Evolutionary conservation across 495 filamentous ascomycete species (phyloP), one percentile per base, ranked within the genome.

Genomic region (Aspergillus baeticus): DNA sequence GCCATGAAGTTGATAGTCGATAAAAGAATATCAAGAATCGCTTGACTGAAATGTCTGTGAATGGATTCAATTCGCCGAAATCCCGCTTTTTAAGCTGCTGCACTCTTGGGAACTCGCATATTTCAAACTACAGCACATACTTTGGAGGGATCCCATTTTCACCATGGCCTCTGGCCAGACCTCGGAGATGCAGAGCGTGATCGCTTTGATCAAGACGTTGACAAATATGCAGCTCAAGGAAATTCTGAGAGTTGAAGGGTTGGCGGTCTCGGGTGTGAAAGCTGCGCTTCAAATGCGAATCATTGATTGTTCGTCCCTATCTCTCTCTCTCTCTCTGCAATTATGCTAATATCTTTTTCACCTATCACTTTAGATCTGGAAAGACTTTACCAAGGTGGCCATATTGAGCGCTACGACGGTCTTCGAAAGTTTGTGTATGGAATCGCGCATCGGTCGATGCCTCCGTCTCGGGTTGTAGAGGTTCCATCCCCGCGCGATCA

Each of bases 241-340:
- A 14, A 87, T 97, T 60, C 83, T 92, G 61, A 82, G 80, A 37
- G 72, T 74, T 52, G 87, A 93, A 67, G 80, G 83, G 23, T 77
- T 93, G 15, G 75, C 79, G 33, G 85, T 89, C 36, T 88, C 83
- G 23, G 94, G 94, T 8, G 84, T 90, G 56, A 98, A 98, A 73
- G 77, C 83, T 23, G 78, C 86, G 17, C 73, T 98, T 38, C 91
- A 96, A 68, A 69, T 71, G 22, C 86, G 92, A 56, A 86, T 97
- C 44, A 84, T 86, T 57, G 66, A 81, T 23, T 82, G 94, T 97
- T 76, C 69, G 89, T 84, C n/a, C n/a, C 49, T 44, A 54, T 55
- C 56, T 61, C 46, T 48, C 48, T 37, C 39, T 21, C 21, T 47
- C 63, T 38, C 51, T 35, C 23, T 21, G 7, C 15, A 22, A 7